Percentiles rank a stretch among this genome's conserved stretches.
phyloP scores from a whole-genome alignment of 306 rosid species.

The Senna tora region DNA sequence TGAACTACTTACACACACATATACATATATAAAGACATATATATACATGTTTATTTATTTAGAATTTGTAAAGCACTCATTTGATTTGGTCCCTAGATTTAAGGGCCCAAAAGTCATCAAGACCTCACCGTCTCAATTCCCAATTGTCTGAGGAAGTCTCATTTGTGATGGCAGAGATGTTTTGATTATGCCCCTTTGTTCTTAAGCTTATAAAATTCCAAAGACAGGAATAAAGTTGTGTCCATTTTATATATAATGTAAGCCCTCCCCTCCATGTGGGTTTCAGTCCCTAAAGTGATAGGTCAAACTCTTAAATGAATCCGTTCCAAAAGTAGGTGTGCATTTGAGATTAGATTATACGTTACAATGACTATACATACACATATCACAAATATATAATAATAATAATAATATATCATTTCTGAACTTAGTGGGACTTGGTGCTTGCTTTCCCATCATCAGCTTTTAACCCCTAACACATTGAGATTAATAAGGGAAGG shows the following conservation, averaged over 20 bases:
- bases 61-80: neutral
- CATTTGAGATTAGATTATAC: constrained; percentile 25
- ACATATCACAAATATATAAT: no score
- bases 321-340: constrained; percentile 48
- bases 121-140: constrained; percentile 10
- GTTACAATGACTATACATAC: constrained; percentile 42
- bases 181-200: constrained; percentile 32
- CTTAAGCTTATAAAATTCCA: constrained; percentile 12
- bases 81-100: neutral
- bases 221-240: constrained; percentile 23
- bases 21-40: no score
- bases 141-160: constrained; percentile 15
- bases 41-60: neutral
- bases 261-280: constrained; percentile 44
- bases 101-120: constrained; percentile 18
- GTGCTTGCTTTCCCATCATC: constrained; percentile 30
- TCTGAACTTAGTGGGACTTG: constrained; percentile 39
- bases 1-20: no score
- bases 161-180: constrained; percentile 23
- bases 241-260: constrained; percentile 18
- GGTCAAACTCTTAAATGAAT: constrained; percentile 48
- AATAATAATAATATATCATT: constrained; percentile 24
- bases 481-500: constrained; percentile 2
- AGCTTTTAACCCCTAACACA: constrained; percentile 18
- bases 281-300: constrained; percentile 47